These are phyloP conservation scores for Cercospora sp. DNA, from an alignment of 2,329 filamentous ascomycete genomes.

Conservation along the genomic window DNA sequence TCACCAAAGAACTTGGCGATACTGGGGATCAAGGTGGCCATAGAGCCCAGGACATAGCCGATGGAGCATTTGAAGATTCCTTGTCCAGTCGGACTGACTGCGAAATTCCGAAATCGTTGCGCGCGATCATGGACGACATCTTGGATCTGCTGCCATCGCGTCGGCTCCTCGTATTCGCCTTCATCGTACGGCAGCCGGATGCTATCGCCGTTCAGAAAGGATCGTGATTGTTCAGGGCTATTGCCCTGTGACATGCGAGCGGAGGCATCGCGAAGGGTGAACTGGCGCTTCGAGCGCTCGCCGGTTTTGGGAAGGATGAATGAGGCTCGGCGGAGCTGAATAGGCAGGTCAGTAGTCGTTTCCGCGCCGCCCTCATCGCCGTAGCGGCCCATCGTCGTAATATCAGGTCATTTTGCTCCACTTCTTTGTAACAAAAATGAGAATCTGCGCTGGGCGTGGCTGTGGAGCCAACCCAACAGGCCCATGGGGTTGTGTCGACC, in stretches of 20 bases:
- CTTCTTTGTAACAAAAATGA: not conserved
- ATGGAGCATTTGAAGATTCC: constrained; percentile 88
- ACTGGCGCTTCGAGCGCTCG: constrained; percentile 75
- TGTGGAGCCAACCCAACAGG: not conserved
- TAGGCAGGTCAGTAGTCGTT: constrained; percentile 6
- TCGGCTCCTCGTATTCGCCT: constrained; percentile 13
- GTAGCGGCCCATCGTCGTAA: not conserved
- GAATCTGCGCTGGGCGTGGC: not conserved
- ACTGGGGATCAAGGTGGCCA: constrained; percentile 78
- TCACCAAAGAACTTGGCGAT: constrained; percentile 70
- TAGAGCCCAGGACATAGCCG: constrained; percentile 81
- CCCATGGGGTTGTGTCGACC: constrained; percentile 4
- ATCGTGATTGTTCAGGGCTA: constrained; percentile 34
- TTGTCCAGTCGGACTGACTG: constrained; percentile 67
- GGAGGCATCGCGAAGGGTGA: constrained; percentile 66
- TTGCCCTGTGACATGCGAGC: constrained; percentile 39
- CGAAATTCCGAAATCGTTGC: constrained; percentile 20
- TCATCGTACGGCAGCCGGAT: constrained; percentile 4
- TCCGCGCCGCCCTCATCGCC: not conserved
- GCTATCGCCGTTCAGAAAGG: constrained; percentile 29
- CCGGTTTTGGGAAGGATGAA: constrained; percentile 85
- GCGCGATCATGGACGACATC: constrained; percentile 14
- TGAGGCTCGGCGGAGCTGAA: constrained; percentile 70
- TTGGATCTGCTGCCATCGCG: constrained; percentile 11
- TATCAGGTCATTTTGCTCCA: constrained; percentile 2